These are phyloP conservation scores for Neurospora pannonica DNA, from an alignment of 495 filamentous ascomycete species.

Conservation along the genomic window DNA sequence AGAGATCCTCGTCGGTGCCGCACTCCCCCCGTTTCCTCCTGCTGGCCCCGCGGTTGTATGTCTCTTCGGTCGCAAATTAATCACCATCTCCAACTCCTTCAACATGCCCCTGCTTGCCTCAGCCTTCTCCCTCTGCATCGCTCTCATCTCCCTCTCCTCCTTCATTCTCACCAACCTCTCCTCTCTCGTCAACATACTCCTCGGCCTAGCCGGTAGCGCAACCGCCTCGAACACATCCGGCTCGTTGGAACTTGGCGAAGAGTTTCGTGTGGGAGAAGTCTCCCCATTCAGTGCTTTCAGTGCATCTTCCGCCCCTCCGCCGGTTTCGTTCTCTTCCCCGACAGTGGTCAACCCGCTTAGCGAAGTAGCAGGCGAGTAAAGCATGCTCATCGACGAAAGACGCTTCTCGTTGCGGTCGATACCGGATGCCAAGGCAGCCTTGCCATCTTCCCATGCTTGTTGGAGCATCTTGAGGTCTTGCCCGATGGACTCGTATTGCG, in stretches of 20 bases:
- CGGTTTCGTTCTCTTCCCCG: slow-evolving; percentile 39
- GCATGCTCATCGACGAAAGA: slow-evolving; percentile 57
- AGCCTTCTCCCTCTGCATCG: slow-evolving; percentile 54
- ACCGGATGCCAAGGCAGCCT: slow-evolving; percentile 59
- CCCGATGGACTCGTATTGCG: slow-evolving; percentile 92
- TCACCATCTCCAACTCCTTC: slow-evolving; percentile 79
- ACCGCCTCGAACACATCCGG: slow-evolving; percentile 90
- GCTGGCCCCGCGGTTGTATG: neutral
- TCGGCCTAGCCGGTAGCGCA: slow-evolving; percentile 59
- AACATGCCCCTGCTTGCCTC: slow-evolving; percentile 84
- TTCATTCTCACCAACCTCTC: slow-evolving; percentile 83
- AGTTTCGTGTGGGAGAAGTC: slow-evolving; percentile 26
- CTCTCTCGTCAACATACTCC: slow-evolving; percentile 69
- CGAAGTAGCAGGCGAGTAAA: slow-evolving; percentile 69
- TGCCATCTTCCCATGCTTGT: slow-evolving; percentile 87
- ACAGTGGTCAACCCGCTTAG: slow-evolving; percentile 78
- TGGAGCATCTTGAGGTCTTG: slow-evolving; percentile 72
- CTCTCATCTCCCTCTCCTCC: slow-evolving; percentile 69
- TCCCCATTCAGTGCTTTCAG: slow-evolving; percentile 68
- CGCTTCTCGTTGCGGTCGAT: slow-evolving; percentile 64
- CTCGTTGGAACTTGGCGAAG: slow-evolving; percentile 32
- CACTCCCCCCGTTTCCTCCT: slow-evolving; percentile 1
- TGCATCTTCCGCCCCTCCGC: slow-evolving; percentile 55
- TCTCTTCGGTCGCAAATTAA: slow-evolving; percentile 59
- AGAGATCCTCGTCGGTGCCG: slow-evolving; percentile 18